These are phyloP conservation scores for Lyophyllum shimeji DNA, from an alignment of 768 basidiomycete genomes.

Conservation along the genomic window DNA sequence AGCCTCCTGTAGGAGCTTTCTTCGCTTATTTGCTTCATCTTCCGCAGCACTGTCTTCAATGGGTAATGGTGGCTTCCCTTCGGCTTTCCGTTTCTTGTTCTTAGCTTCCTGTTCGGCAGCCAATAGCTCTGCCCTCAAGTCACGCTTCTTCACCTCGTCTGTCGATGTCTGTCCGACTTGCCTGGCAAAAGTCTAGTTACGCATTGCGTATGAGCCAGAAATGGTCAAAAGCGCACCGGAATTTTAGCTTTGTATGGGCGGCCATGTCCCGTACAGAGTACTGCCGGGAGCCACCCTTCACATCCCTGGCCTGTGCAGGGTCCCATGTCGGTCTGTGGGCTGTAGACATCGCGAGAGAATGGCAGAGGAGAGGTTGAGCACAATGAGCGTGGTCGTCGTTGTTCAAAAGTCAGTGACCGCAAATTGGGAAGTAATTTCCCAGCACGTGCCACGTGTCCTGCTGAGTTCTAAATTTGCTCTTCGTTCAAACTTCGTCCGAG, in stretches of 20 bases:
- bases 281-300: constrained; percentile 89
- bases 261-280: constrained; percentile 94
- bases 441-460: too few species aligned
- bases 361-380: neutral
- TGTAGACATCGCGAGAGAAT: constrained; percentile 64
- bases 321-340: constrained; percentile 97
- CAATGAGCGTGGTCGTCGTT: neutral
- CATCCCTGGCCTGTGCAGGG: constrained; percentile 90
- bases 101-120: constrained; percentile 84
- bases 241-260: constrained; percentile 96
- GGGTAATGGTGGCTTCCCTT: constrained; percentile 60
- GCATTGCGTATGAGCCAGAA: neutral
- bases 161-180: constrained; percentile 90
- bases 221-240: constrained; percentile 59
- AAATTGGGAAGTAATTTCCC: constrained; percentile 6
- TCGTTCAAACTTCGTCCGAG: too few species aligned
- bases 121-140: constrained; percentile 81
- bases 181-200: constrained; percentile 32
- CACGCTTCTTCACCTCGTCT: constrained; percentile 72
- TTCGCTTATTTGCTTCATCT: constrained; percentile 75
- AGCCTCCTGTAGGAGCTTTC: constrained; percentile 86
- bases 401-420: constrained; percentile 2
- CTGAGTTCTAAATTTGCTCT: too few species aligned
- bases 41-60: constrained; percentile 40
- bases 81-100: constrained; percentile 91